Evolutionary conservation across 441 rosid species (phyloP).

Genomic region (Syzygium syzygioides): DNA sequence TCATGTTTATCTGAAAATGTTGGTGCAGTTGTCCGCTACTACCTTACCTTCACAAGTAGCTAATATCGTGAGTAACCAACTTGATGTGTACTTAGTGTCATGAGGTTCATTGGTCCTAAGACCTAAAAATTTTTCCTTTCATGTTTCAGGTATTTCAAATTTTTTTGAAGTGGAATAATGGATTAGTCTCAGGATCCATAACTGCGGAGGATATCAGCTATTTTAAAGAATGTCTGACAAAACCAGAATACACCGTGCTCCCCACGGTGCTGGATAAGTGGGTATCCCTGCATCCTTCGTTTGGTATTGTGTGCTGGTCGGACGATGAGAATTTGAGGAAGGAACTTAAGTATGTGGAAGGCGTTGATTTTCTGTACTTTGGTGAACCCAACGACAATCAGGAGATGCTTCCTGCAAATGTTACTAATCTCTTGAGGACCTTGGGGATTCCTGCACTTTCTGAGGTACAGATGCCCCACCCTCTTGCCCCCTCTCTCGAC

Average conservation of each 20-base stretch:
- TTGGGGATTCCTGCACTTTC: conserved; percentile 85
- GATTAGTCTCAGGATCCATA: conserved; percentile 47
- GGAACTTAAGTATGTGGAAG: conserved; percentile 51
- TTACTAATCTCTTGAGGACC: conserved; percentile 46
- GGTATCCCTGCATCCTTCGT: conserved; percentile 86
- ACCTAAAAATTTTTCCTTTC: conserved; percentile 4
- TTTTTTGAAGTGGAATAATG: conserved; percentile 74
- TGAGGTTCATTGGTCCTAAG: conserved; percentile 10
- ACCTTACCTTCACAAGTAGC: conserved; percentile 73
- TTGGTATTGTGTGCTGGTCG: conserved; percentile 86
- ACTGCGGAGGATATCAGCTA: conserved; percentile 43
- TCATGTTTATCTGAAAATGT: conserved; percentile 49
- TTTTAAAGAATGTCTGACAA: conserved; percentile 55
- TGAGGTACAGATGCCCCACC: conserved; percentile 34
- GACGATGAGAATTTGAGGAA: conserved; percentile 58
- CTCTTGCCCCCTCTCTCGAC: neutral
- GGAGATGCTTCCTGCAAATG: conserved; percentile 47
- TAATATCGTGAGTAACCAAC: conserved; percentile 53
- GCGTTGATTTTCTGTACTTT: conserved; percentile 60
- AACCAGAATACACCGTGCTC: conserved; percentile 58
- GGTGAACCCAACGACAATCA: conserved; percentile 41
- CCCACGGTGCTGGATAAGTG: conserved; percentile 80
- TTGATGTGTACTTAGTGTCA: neutral
- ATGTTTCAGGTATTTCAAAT: conserved; percentile 68
- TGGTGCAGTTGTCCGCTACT: conserved; percentile 51